Evolutionary conservation across 2,329 filamentous ascomycete species (phyloP), one percentile per base, ranked within the genome.

Genomic region (Ramularia endophylla): DNA sequence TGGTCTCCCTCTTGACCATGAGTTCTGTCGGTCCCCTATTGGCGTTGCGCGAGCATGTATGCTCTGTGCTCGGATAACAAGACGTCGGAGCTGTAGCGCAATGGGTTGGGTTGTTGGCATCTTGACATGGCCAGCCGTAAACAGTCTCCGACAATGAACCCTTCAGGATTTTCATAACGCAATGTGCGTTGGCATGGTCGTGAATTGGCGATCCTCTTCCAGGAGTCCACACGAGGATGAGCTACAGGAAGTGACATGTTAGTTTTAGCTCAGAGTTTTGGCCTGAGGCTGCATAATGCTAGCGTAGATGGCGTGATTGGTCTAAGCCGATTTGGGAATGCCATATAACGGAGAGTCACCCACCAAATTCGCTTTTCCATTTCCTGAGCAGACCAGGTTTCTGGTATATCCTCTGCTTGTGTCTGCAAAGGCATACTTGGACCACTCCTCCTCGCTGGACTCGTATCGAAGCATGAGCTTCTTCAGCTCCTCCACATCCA

Each of bases 351-450:
- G 22, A 25, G 22, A 25, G 22, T 17, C 17, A 65, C 76, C 59
- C 66, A 85, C 80, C 61, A 87, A 63, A 56, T 87, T 87, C 57
- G 80, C 81, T 64, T 85, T 86, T 44, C 80, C 87, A 54, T 95
- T 95, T 2, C 88, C 87, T 60, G 88, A 83, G 57, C 94, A 87
- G 32, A 95, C 87, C 3, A 95, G 75, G 60, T 95, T 95, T 41
- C 89, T 72, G 9, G 89, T 95, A 63, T 95, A 95, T 1, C 77
- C 75, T 55, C 81, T 73, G 49, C 72, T 80, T 13, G 67, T 54
- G 56, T 94, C 83, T n/a, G 74, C 75, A 54, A 90, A 75, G 19
- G 85, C 85, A 65, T 86, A 95, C 48, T 71, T 73, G 39, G 68
- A 60, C 89, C 89, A 95, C 41, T 89, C 81, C 18, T 69, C 63